phyloP scores from a whole-genome alignment of 1,139 yeast genomes.

The Blastobotrys apis region DNA sequence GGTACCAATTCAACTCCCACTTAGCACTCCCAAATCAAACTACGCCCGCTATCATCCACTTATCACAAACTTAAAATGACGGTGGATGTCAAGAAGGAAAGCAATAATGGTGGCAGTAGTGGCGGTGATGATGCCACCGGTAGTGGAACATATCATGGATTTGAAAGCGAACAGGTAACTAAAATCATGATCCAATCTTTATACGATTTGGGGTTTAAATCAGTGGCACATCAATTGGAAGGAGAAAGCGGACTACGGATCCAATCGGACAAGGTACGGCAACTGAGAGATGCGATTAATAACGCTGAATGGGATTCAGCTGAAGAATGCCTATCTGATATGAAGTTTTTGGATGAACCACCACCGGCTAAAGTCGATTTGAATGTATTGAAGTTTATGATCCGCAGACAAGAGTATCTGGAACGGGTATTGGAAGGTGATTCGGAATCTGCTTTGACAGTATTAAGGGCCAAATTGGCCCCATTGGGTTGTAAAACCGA shows the following conservation, averaged over 20 bases:
- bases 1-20: too few species aligned
- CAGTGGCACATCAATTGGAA: slow-evolving; percentile 40
- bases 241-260: slow-evolving; percentile 40
- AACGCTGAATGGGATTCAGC: slow-evolving; percentile 44
- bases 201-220: slow-evolving; percentile 45
- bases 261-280: slow-evolving; percentile 36
- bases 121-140: too few species aligned
- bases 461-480: slow-evolving; percentile 43
- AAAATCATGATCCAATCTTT: slow-evolving; percentile 48
- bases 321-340: slow-evolving; percentile 33
- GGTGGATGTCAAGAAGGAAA: too few species aligned
- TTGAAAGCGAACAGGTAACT: slow-evolving; percentile 43
- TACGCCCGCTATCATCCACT: too few species aligned
- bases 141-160: slow-evolving; percentile 27
- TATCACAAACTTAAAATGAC: too few species aligned
- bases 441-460: slow-evolving; percentile 41
- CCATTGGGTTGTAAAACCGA: slow-evolving; percentile 37
- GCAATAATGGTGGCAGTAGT: too few species aligned
- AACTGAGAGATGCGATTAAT: slow-evolving; percentile 40
- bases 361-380: too few species aligned
- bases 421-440: slow-evolving; percentile 26
- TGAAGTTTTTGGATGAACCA: too few species aligned
- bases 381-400: too few species aligned
- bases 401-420: slow-evolving; percentile 35
- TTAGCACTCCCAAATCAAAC: too few species aligned